Base-by-base conservation (phyloP, 2,329 filamentous ascomycete species). In the Aspergillus eucalypticola region DNA sequence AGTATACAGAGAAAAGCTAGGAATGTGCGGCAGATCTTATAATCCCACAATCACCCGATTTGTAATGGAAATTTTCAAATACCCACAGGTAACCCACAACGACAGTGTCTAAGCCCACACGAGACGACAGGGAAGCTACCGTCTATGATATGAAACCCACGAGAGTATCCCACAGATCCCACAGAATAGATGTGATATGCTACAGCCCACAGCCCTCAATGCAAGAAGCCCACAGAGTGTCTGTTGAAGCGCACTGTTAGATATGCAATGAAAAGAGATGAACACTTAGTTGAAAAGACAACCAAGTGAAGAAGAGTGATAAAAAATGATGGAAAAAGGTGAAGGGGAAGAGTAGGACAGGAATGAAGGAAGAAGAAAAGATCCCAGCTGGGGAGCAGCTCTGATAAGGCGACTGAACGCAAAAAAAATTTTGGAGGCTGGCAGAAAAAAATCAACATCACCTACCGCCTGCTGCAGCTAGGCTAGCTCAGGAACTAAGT, bases 161-260 rank as follows among this genome's bases (percentile, higher is more conserved):
- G 68, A 73, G 66, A 69, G 68, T 71, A 70, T 73, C 71, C 67
- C 70, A 72, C 67, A 73, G 70, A 74, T 71, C 76, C 75, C 76
- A 78, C 73, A 73, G 73, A 70, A 76, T 72, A 73, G 70, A 35
- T 35, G 72, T 69, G 72, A 73, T 75, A 73, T 72, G 64, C 69
- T 69, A 75, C 68, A 78, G 74, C 76, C 76, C 75, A 74, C 74
- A 76, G 75, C 73, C 75, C 73, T 75, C 75, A 71, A 70, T 74
- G 73, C 73, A 66, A 69, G 60, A 69, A 75, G 68, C 73, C 73
- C 75, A 72, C 75, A 72, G 67, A 62, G 61, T 72, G 69, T 71
- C 71, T 71, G 69, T 73, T 74, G 72, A 71, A 70, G 69, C 72
- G 70, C 65, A 70, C 59, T 69, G 71, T 67, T 66, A 53, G 67